A percentile compares a stretch with the other conserved stretches of the same genome.
These are phyloP conservation scores for Mrakia blollopis DNA, from an alignment of 768 basidiomycete species.

Conservation along the genomic window DNA sequence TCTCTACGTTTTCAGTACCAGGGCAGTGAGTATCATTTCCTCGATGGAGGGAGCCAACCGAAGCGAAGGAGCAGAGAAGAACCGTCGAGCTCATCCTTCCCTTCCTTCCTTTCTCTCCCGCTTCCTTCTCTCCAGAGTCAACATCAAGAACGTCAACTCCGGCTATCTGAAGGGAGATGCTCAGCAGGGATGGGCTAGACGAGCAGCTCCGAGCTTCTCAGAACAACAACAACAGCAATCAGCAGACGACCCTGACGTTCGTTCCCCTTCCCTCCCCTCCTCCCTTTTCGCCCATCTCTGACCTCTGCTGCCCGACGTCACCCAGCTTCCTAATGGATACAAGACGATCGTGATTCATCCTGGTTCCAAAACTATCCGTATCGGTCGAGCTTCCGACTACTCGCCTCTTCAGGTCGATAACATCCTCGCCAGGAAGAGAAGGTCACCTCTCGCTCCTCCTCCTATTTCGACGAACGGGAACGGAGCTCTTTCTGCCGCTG, in stretches of 20 bases:
- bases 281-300: not conserved
- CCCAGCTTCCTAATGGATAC: constrained; percentile 4
- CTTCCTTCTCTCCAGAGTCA: constrained; percentile 51
- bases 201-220: not conserved
- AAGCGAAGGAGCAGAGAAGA: not conserved
- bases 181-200: constrained; percentile 61
- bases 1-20: constrained; percentile 75
- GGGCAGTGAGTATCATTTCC: constrained; percentile 52
- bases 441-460: constrained; percentile 19
- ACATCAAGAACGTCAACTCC: constrained; percentile 73
- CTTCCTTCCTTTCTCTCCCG: constrained; percentile 17
- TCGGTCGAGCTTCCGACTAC: constrained; percentile 45
- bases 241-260: constrained; percentile 38
- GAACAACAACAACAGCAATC: constrained; percentile 46
- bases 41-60: not conserved
- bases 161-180: constrained; percentile 72
- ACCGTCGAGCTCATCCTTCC: constrained; percentile 30
- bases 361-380: constrained; percentile 44
- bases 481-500: constrained; percentile 3
- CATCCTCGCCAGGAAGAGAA: constrained; percentile 34
- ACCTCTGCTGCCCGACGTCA: constrained; percentile 35
- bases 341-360: constrained; percentile 46
- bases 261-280: constrained; percentile 4
- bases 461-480: constrained; percentile 12
- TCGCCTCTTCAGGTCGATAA: constrained; percentile 36